Conservation (phyloP, 169 alveolate genomes). For the Plasmodium ovale region DNA sequence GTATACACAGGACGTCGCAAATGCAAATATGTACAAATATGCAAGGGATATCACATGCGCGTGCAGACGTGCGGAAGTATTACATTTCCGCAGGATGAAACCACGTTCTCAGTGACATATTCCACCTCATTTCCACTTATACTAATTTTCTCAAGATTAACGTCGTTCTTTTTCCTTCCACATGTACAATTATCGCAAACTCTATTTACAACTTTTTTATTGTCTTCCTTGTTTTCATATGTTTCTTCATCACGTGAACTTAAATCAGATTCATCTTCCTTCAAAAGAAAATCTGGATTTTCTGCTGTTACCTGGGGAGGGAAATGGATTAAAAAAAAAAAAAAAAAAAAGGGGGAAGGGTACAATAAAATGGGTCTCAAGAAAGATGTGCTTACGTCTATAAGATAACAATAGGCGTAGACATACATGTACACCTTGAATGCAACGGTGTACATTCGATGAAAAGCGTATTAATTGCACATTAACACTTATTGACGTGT, state of each 20-base stretch:
- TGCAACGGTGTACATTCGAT: no score
- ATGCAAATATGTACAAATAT: not conserved
- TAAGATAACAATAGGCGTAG: not conserved
- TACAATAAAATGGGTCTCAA: not conserved
- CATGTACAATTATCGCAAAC: constrained; percentile 76
- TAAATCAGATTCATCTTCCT: constrained; percentile 26
- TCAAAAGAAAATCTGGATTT: constrained; percentile 47
- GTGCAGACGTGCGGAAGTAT: not conserved
- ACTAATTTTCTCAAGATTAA: constrained; percentile 26
- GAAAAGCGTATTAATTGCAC: no score
- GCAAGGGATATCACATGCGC: not conserved
- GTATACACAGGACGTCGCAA: no score
- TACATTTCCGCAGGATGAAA: constrained; percentile 75
- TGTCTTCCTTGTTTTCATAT: constrained; percentile 42
- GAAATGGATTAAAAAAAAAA: not conserved
- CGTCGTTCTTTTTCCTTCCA: constrained; percentile 39
- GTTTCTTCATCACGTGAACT: constrained; percentile 50
- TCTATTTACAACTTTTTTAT: constrained; percentile 63
- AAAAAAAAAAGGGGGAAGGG: not conserved
- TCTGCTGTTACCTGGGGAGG: constrained; percentile 73
- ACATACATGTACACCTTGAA: not conserved
- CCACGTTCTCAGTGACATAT: constrained; percentile 57
- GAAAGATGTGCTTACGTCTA: no score
- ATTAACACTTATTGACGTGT: not conserved
- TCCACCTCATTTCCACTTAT: constrained; percentile 52